phyloP scores from a whole-genome alignment of 2,329 filamentous ascomycete genomes.

The Xylaria sp. region DNA sequence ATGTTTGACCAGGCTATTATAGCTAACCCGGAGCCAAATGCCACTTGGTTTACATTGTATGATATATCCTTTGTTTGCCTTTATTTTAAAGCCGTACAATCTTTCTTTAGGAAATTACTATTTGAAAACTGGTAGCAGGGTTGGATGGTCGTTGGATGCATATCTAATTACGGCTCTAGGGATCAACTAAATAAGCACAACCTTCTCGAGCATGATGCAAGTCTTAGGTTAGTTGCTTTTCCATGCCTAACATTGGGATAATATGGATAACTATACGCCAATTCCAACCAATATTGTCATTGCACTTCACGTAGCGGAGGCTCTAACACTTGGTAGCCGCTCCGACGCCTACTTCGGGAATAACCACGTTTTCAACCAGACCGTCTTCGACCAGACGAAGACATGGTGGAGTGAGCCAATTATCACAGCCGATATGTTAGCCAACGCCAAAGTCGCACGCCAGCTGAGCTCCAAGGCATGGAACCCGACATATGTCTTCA shows the following conservation, averaged over 20 bases:
- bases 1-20: conserved; percentile 58
- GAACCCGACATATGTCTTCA: too few relatives aligned
- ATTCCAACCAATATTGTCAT: too few relatives aligned
- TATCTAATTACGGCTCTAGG: conserved; percentile 9
- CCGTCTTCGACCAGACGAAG: conserved; percentile 57
- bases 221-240: too few relatives aligned
- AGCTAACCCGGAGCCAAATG: conserved; percentile 57
- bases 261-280: not conserved
- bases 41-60: conserved; percentile 54
- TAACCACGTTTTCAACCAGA: conserved; percentile 62
- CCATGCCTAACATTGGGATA: not conserved
- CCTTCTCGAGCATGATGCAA: conserved; percentile 61
- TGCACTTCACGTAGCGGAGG: not conserved
- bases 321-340: conserved; percentile 53
- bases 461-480: conserved; percentile 26
- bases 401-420: too few relatives aligned
- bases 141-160: not conserved
- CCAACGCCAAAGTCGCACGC: conserved; percentile 26
- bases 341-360: conserved; percentile 61
- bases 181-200: conserved; percentile 56
- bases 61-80: conserved; percentile 31
- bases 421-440: too few relatives aligned
- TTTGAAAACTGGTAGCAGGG: too few relatives aligned
- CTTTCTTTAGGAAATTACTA: not conserved
- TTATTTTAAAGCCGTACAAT: not conserved